Base-by-base conservation (phyloP, 768 basidiomycete species). In the Tephrocybe rancida region DNA sequence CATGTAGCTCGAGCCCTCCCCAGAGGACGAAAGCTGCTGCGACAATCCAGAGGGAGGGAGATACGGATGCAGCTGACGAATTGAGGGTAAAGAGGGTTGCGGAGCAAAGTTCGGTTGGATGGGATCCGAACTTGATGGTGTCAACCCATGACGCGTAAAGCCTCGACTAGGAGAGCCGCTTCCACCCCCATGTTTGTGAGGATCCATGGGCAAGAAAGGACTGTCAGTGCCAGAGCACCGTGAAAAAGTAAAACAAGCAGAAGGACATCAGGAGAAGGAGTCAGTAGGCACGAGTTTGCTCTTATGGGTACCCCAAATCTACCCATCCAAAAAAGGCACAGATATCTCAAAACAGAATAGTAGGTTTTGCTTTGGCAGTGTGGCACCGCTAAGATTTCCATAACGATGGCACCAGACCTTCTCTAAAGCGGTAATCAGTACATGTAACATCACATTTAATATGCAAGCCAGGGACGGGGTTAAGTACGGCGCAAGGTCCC, bases 61-160 rank as follows among this genome's bases (percentile, higher is more conserved):
- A 67, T 82, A 84, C 25, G 83, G 84, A 64, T 87, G 85, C 21
- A 89, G 73, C 29, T 86, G 81, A 46, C 82, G 83, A 62, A 90
- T 88, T 45, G 87, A 83, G 3, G 87, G 87, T 24, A 89, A 74
- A 44, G 73, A 73, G 2, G 72, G 71, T 32, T 70, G 72, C 24
- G 59, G 41, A 67, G 70, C 44, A 44, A 64, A 61, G 24, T 50
- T 62, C 14, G 54, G 22, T 22, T 59, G 52, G 14, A 61, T 49
- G 21, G 59, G 51, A 57, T 67, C 62, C 42, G 61, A 55, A 44
- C 25, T 62, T 38, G 62, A 56, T 34, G 67, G 54, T 29, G 63
- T 61, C 48, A 55, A 56, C 24, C 45, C 59, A 24, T 53, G 51
- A 52, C 59, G 64, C 50, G 61, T 58, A 48, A 59, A 53, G 57